A percentile compares a stretch with the other conserved stretches of the same genome.
These are phyloP conservation scores for Pleomassaria siparia DNA, from an alignment of 2,329 filamentous ascomycete genomes.

Conservation along the genomic window DNA sequence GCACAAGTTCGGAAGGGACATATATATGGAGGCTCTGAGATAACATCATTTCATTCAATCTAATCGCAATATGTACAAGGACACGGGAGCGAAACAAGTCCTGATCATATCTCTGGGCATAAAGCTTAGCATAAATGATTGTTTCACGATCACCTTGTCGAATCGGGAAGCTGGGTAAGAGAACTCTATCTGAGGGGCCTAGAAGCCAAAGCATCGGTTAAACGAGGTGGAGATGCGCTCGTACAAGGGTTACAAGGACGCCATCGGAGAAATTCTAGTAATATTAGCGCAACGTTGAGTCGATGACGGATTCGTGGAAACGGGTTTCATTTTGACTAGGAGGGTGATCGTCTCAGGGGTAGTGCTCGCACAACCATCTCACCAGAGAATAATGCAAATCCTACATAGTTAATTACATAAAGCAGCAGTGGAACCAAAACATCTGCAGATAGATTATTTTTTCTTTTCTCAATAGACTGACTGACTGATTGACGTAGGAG, in stretches of 20 bases:
- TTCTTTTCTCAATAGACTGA: too few relatives aligned
- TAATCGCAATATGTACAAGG: neutral
- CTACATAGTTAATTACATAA: too few relatives aligned
- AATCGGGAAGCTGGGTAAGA: neutral
- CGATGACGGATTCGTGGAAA: conserved; percentile 6
- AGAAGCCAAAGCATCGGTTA: conserved; percentile 1
- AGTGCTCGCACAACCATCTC: neutral
- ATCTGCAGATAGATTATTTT: too few relatives aligned
- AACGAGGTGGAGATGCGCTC: neutral
- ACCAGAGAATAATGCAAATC: neutral
- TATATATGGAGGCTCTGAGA: conserved; percentile 3
- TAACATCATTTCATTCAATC: conserved; percentile 1
- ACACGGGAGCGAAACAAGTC: neutral
- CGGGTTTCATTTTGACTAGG: conserved; percentile 10
- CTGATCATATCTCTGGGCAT: conserved; percentile 9
- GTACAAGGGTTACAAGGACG: too few relatives aligned
- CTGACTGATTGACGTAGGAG: too few relatives aligned
- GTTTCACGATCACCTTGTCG: neutral
- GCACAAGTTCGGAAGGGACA: neutral
- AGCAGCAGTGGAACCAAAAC: too few relatives aligned
- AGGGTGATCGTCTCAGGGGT: conserved; percentile 10
- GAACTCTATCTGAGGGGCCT: neutral
- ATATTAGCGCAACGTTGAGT: neutral
- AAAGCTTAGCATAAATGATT: conserved; percentile 5
- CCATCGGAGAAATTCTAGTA: conserved; percentile 6